Base-by-base conservation (phyloP, 495 filamentous ascomycete species). In the Cryomyces minteri region DNA sequence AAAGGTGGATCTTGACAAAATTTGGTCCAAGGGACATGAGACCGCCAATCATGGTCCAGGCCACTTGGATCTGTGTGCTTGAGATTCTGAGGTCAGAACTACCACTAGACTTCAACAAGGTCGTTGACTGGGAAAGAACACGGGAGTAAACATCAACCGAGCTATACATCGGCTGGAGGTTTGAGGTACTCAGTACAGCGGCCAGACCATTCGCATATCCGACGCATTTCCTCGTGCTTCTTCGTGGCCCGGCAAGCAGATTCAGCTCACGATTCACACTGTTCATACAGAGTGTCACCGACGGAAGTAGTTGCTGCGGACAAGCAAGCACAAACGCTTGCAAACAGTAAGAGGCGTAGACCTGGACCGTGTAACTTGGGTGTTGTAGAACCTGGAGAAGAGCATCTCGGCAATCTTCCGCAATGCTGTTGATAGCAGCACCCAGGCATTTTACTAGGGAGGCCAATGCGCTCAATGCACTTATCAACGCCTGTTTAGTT, bases 1-100 rank as follows among this genome's bases (percentile, higher is more conserved):
- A 88, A 14, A 99, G 70, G 65, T 96, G 90, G 37, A 94, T 96
- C 62, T 99, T 99, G 61, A 96, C 88, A 58, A 99, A 99, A 58
- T 93, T 95, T 5, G 92, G 92, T 0, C 90, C 90, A 2, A 96
- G 69, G 5, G 88, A 83, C 92, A 96, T 96, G 28, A 99, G 63
- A 0, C 90, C 90, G 32, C 90, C 90, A 46, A 99, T 92, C 43
- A 99, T 62, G 39, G 93, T 93, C 90, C 90, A 99, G 14, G 90
- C 88, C 5, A 96, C 87, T 53, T 99, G 90, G 33, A 99, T 86
- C 56, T 99, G 90, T 11, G 85, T 93, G 53, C 82, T 82, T 12
- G 88, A 88, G 40, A 88, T 79, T 39, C 92, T 79, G 44, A 99
- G 70, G 51, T 99, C 88, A 8, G 84, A 88, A 53, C 80, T 84